phyloP scores from a whole-genome alignment of 2,329 filamentous ascomycete species.

The Colletotrichum tropicicola region DNA sequence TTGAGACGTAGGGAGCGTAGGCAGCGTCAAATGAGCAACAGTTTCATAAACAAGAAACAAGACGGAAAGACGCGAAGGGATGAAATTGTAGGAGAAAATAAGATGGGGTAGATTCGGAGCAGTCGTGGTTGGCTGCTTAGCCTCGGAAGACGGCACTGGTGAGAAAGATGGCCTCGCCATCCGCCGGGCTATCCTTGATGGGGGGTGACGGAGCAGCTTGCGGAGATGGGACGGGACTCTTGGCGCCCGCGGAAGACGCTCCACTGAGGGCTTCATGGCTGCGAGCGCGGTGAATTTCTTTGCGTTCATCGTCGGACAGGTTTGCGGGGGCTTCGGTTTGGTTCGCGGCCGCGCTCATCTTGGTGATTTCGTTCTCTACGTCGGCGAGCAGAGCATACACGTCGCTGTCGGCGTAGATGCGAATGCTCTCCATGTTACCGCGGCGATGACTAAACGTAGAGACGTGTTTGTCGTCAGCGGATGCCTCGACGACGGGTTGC shows the following conservation, averaged over 20 bases:
- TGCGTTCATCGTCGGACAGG: constrained; percentile 46
- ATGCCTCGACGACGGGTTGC: constrained; percentile 58
- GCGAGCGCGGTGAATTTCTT: constrained; percentile 54
- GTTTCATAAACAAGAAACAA: constrained; percentile 18
- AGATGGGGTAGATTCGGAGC: not conserved
- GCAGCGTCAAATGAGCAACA: constrained; percentile 1
- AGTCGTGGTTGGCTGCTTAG: constrained; percentile 2
- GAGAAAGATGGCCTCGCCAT: constrained; percentile 29
- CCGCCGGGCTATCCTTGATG: constrained; percentile 20
- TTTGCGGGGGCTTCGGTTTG: constrained; percentile 44
- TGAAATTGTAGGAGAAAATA: not conserved
- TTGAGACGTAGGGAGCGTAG: constrained; percentile 28
- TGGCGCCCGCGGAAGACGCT: constrained; percentile 34
- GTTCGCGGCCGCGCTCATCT: constrained; percentile 44
- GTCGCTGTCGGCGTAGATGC: constrained; percentile 73
- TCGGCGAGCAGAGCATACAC: constrained; percentile 74
- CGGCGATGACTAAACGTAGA: constrained; percentile 41
- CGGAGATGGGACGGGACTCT: constrained; percentile 40
- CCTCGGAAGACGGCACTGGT: constrained; percentile 34
- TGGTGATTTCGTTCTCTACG: constrained; percentile 69
- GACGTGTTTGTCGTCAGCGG: constrained; percentile 34
- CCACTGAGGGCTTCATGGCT: constrained; percentile 62
- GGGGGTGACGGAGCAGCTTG: constrained; percentile 35
- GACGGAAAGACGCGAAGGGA: constrained; percentile 1
- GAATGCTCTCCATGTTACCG: constrained; percentile 69